Base-by-base conservation (phyloP, 2,329 filamentous ascomycete genomes). In the Sclerotiophoma versabilis region DNA sequence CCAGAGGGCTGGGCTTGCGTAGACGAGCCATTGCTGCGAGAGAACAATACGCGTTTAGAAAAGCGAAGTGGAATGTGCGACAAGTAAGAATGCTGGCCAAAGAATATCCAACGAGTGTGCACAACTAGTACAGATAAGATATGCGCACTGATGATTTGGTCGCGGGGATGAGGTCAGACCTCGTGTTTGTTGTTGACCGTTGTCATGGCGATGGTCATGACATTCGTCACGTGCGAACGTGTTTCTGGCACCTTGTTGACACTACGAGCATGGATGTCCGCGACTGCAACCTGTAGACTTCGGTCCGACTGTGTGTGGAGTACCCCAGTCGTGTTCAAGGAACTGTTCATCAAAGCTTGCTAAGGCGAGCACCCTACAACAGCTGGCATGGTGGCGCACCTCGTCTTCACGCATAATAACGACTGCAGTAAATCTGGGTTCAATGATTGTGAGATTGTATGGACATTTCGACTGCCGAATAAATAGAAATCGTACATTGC, bases 401-500 rank as follows among this genome's bases (percentile, higher is more conserved):
- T 27, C 25, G 25, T 6, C 25, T 6, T 27, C 6, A 27, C 11
- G 25, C 6, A 27, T 27, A 11, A 27, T 27, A 33, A n/a, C n/a
- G n/a, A n/a, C n/a, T n/a, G 17, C 33, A 15, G 5, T 4, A 20
- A 6, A 36, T 36, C 5, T 25, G 22, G n/a, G n/a, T n/a, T n/a
- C n/a, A n/a, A n/a, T n/a, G n/a, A n/a, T n/a, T n/a, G n/a, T n/a
- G n/a, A 39, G 34, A 49, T 17, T 12, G 12, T 44, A 34, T 49
- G 38, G 34, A 38, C 22, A 45, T 54, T 49, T 44, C 23, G 27
- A 34, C 39, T 55, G 48, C 36, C 50, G 43, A 59, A 65, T 61
- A 60, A 49, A 59, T 57, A 67, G 62, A 60, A 62, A 57, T 68
- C 62, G 62, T 71, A 70, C 60, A 73, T 71, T 71, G 69, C 72